phyloP scores from a whole-genome alignment of 1,139 yeast genomes.

The Saccharomyces hybrid region DNA sequence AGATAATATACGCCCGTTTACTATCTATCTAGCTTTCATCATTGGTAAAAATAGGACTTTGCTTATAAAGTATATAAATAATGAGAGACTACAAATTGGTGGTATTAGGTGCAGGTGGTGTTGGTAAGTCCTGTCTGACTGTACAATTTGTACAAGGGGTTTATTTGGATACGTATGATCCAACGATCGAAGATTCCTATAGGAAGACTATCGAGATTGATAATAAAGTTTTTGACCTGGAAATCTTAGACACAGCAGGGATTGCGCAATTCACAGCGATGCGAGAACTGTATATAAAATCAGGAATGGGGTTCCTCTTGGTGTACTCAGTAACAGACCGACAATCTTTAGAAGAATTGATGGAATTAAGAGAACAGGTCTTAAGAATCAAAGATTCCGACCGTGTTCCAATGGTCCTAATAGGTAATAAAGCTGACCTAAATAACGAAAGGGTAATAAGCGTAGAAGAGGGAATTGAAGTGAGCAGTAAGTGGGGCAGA shows the following conservation, averaged over 20 bases:
- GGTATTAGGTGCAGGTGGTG: conserved; percentile 97
- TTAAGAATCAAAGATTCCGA: conserved; percentile 29
- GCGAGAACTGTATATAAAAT: conserved; percentile 86
- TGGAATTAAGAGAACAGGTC: conserved; percentile 82
- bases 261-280: conserved; percentile 95
- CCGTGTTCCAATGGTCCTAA: conserved; percentile 72
- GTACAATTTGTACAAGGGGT: conserved; percentile 87
- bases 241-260: conserved; percentile 96
- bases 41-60: background rate
- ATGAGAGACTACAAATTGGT: conserved; percentile 64
- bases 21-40: background rate
- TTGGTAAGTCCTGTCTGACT: conserved; percentile 91
- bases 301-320: conserved; percentile 77
- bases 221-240: conserved; percentile 85
- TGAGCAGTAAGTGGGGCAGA: conserved; percentile 80
- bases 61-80: background rate
- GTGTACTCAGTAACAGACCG: conserved; percentile 90
- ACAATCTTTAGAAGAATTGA: conserved; percentile 71
- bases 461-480: conserved; percentile 72
- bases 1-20: background rate
- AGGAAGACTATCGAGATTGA: conserved; percentile 88
- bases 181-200: conserved; percentile 95
- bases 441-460: conserved; percentile 67
- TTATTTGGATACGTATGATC: conserved; percentile 92
- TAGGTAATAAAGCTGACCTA: conserved; percentile 84